These are phyloP conservation scores for Fomitopsis pinicola DNA, from an alignment of 1,284 basidiomycete genomes.

Conservation along the genomic window DNA sequence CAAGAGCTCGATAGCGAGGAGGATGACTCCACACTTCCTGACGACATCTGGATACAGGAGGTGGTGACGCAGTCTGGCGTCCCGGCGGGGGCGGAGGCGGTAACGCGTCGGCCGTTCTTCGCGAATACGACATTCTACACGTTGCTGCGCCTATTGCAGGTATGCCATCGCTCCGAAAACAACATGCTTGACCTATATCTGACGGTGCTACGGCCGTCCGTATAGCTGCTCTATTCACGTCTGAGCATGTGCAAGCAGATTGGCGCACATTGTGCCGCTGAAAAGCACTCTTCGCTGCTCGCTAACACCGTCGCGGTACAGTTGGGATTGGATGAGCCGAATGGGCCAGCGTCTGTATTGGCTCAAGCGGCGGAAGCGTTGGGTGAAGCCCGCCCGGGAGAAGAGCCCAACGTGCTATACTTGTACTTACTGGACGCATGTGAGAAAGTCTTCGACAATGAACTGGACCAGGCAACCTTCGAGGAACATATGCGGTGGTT, in stretches of 20 bases:
- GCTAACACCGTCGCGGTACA: slow-evolving; percentile 72
- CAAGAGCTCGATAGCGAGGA: slow-evolving; percentile 5
- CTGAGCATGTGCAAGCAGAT: slow-evolving; percentile 83
- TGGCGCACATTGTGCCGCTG: slow-evolving; percentile 57
- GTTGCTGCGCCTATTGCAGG: slow-evolving; percentile 83
- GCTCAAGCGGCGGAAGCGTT: slow-evolving; percentile 58
- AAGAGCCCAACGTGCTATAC: slow-evolving; percentile 65
- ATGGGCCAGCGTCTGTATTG: slow-evolving; percentile 66
- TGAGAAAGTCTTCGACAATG: slow-evolving; percentile 90
- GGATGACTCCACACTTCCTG: slow-evolving; percentile 21
- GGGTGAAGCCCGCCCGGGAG: slow-evolving; percentile 34
- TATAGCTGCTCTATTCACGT: slow-evolving; percentile 85
- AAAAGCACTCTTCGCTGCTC: slow-evolving; percentile 55
- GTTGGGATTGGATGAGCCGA: slow-evolving; percentile 71
- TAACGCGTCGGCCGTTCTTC: slow-evolving; percentile 68
- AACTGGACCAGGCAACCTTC: slow-evolving; percentile 86
- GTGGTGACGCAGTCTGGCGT: slow-evolving; percentile 11
- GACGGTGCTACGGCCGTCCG: neutral
- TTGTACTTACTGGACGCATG: slow-evolving; percentile 88
- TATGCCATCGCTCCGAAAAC: slow-evolving; percentile 31
- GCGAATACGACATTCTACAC: slow-evolving; percentile 93
- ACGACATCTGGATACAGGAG: slow-evolving; percentile 63
- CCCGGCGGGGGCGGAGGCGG: slow-evolving; percentile 29
- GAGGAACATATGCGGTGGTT: slow-evolving; percentile 97
- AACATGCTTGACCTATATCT: neutral